Percentiles rank a stretch among this genome's conserved stretches.
These are phyloP conservation scores for Blastobotrys aristatus DNA, from an alignment of 1,139 yeast genomes.

Conservation along the genomic window DNA sequence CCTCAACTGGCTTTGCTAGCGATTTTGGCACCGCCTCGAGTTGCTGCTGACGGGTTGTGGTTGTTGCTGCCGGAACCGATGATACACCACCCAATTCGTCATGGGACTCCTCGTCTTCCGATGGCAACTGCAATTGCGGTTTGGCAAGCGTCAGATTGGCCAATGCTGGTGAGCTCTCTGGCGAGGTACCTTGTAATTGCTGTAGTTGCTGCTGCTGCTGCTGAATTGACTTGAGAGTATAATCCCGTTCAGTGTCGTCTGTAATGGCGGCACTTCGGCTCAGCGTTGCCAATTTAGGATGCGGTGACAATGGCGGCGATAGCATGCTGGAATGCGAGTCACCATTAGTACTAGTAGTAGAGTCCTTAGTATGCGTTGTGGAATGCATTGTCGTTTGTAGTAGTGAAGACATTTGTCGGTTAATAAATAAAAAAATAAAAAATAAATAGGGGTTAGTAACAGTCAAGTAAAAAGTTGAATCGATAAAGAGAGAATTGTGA, in stretches of 20 bases:
- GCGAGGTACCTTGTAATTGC: slow-evolving; percentile 6
- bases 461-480: background rate
- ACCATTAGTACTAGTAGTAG: background rate
- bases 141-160: slow-evolving; percentile 2
- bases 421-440: background rate
- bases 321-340: slow-evolving; percentile 16
- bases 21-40: too few relatives aligned
- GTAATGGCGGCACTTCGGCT: background rate
- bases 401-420: slow-evolving; percentile 3
- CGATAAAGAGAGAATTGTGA: background rate
- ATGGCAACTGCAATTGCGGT: background rate
- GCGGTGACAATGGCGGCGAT: slow-evolving; percentile 30
- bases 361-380: background rate
- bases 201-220: background rate
- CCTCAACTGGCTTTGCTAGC: background rate
- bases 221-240: background rate
- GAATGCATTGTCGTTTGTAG: slow-evolving; percentile 5
- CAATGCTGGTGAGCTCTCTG: slow-evolving; percentile 10
- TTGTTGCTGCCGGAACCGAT: background rate
- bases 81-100: background rate
- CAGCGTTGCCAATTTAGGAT: slow-evolving; percentile 21
- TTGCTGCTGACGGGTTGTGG: too few relatives aligned
- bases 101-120: background rate
- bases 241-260: background rate
- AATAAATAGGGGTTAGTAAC: background rate